phyloP scores from a whole-genome alignment of 331 rosid genomes.

The Prunus yedoensis region DNA sequence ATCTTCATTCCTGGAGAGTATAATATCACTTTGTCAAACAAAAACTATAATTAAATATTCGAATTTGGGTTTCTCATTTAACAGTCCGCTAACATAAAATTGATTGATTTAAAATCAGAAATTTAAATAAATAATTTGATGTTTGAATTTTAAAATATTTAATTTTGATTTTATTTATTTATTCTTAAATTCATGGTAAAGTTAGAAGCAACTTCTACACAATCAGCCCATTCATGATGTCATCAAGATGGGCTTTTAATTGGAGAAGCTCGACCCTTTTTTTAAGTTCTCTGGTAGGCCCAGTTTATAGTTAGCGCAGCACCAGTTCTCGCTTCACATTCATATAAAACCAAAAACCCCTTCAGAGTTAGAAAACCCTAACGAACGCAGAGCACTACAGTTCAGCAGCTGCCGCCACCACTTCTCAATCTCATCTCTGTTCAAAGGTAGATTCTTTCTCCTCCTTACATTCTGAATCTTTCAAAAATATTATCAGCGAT shows the following conservation, averaged over 20 bases:
- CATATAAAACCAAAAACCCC: background rate
- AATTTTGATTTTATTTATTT: no score
- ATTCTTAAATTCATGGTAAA: no score
- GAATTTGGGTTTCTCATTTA: no score
- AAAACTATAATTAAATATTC: no score
- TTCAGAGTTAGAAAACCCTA: background rate
- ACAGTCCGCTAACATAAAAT: no score
- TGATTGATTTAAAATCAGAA: no score
- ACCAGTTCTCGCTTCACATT: background rate
- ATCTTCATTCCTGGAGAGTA: no score
- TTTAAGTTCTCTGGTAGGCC: background rate
- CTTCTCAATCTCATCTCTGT: background rate
- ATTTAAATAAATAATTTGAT: no score
- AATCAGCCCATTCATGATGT: background rate
- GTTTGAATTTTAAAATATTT: no score
- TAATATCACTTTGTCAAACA: no score
- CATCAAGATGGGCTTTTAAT: background rate
- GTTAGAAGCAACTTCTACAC: no score
- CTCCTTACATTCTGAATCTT: background rate
- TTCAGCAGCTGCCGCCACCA: background rate
- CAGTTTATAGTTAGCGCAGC: background rate
- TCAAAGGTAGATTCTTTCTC: background rate
- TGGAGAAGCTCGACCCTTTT: background rate
- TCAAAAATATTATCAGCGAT: background rate
- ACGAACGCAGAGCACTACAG: background rate